Evolutionary conservation across 257 asterid genomes (phyloP).

Genomic region (Solanum etuberosum): DNA sequence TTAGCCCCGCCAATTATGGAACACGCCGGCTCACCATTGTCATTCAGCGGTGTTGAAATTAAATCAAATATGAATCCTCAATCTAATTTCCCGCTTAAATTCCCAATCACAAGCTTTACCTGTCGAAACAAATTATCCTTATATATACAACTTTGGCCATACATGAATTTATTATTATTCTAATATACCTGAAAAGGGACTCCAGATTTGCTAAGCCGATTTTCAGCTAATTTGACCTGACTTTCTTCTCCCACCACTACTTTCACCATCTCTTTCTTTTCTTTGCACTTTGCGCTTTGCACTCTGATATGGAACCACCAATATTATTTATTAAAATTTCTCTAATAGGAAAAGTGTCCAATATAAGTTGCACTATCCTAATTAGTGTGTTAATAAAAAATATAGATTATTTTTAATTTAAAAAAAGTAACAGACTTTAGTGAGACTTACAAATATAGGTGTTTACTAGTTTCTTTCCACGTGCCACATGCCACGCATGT

Average conservation of each 20-base stretch:
- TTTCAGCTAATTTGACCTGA: slow-evolving; percentile 50
- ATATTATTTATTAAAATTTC: no score
- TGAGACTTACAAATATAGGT: no score
- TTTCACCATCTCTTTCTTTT: slow-evolving; percentile 48
- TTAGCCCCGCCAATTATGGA: slow-evolving; percentile 38
- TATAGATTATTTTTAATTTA: no score
- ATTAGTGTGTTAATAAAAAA: no score
- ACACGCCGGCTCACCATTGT: slow-evolving; percentile 70
- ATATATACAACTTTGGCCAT: not conserved
- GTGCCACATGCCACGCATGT: no score
- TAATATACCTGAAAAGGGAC: slow-evolving; percentile 41
- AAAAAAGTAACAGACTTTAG: no score
- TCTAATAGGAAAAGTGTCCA: no score
- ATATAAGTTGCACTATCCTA: no score
- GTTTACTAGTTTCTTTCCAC: no score
- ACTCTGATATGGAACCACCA: no score
- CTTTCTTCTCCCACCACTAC: slow-evolving; percentile 70
- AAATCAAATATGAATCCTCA: slow-evolving; percentile 74
- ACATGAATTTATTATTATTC: not conserved
- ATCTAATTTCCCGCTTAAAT: slow-evolving; percentile 58
- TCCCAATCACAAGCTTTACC: slow-evolving; percentile 91
- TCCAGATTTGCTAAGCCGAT: slow-evolving; percentile 55
- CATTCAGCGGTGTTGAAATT: slow-evolving; percentile 84
- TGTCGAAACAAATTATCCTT: not conserved
- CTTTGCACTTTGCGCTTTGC: no score